Conservation (phyloP, 73 alveolate species). For the Symbiodinium pilosum region DNA sequence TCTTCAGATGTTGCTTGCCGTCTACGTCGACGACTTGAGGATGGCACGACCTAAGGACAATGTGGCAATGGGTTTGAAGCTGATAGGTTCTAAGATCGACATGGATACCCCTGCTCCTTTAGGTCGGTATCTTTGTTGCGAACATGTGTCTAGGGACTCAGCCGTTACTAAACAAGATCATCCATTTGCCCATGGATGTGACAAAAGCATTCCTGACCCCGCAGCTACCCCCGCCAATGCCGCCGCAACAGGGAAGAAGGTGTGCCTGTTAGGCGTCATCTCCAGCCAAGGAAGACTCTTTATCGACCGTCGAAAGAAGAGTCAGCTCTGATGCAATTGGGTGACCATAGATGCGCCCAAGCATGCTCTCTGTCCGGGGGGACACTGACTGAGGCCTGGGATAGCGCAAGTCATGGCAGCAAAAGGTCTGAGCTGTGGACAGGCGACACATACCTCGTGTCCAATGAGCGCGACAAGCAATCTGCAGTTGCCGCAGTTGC, state of each 20-base stretch:
- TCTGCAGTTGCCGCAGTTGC: not conserved
- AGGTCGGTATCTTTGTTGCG: conserved; percentile 13
- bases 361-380: not conserved
- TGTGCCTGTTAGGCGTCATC: not conserved
- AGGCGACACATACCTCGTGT: not conserved
- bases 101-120: conserved; percentile 1
- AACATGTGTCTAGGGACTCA: not conserved
- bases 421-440: not conserved
- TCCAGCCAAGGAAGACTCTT: not conserved
- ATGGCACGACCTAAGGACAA: not conserved
- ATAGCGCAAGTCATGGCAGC: not conserved
- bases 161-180: not conserved
- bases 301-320: no score
- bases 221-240: not conserved
- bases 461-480: not conserved
- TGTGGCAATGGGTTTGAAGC: not conserved
- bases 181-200: not conserved
- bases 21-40: conserved; percentile 16
- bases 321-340: no score
- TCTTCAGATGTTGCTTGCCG: not conserved
- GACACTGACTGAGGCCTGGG: not conserved
- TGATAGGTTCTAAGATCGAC: conserved; percentile 21
- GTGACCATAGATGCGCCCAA: not conserved
- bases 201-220: not conserved
- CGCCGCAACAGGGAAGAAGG: not conserved